A percentile compares a stretch with the other conserved stretches of the same genome.
Evolutionary conservation across 257 asterid species (phyloP).

Genomic region (Orobanche coerulescens): DNA sequence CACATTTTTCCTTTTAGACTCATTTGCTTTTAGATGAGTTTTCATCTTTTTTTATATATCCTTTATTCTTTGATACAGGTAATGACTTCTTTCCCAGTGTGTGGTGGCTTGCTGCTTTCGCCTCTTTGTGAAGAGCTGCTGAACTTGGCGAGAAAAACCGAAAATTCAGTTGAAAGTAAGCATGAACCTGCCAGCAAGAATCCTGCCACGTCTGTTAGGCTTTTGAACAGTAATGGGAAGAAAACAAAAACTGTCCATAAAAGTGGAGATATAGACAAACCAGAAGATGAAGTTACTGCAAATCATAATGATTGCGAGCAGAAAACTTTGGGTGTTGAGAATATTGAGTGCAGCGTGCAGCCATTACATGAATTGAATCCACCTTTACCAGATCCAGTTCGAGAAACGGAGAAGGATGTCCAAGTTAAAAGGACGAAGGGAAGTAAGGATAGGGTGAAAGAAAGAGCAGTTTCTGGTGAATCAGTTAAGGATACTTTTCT

Average conservation of each 20-base stretch:
- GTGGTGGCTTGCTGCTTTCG: conserved; percentile 49
- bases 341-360: conserved; percentile 27
- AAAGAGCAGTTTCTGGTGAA: conserved; percentile 26
- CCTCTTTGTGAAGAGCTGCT: conserved; percentile 64
- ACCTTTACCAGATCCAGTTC: conserved; percentile 27
- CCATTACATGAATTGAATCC: conserved; percentile 26
- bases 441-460: conserved; percentile 35
- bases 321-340: conserved; percentile 34
- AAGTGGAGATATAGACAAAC: conserved; percentile 31
- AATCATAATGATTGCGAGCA: conserved; percentile 29
- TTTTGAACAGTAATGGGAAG: conserved; percentile 36
- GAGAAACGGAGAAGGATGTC: conserved; percentile 28
- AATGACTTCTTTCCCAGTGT: conserved; percentile 53
- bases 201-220: conserved; percentile 32
- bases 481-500: conserved; percentile 24
- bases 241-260: conserved; percentile 34
- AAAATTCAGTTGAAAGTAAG: conserved; percentile 25
- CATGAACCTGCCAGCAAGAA: conserved; percentile 33
- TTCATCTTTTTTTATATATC: background rate
- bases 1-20: background rate
- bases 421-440: conserved; percentile 32
- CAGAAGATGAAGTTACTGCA: conserved; percentile 24
- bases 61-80: conserved; percentile 36
- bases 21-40: conserved; percentile 14
- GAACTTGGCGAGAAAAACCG: conserved; percentile 38